phyloP scores from a whole-genome alignment of 805 yeast species.

The Blastobotrys parvus region DNA sequence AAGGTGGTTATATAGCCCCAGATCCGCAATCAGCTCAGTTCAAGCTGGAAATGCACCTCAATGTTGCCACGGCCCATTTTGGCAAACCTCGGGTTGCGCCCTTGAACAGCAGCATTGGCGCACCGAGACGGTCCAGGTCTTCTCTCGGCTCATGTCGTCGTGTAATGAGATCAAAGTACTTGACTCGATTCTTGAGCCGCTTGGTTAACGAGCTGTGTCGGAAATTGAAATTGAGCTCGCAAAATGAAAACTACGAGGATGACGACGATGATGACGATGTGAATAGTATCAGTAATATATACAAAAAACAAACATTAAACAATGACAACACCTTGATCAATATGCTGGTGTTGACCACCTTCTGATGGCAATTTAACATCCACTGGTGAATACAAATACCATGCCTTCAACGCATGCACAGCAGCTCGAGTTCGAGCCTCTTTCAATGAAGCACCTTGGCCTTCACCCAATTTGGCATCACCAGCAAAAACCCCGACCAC shows the following conservation, averaged over 20 bases:
- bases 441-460: slow-evolving; percentile 79
- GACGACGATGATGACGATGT: too few species aligned
- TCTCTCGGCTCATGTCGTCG: slow-evolving; percentile 47
- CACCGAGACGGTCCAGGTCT: slow-evolving; percentile 53
- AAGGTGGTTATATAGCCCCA: too few species aligned
- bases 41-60: slow-evolving; percentile 62
- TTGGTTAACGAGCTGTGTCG: too few species aligned
- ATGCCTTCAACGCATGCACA: slow-evolving; percentile 80
- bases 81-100: slow-evolving; percentile 93
- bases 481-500: slow-evolving; percentile 91
- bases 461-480: slow-evolving; percentile 77
- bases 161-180: slow-evolving; percentile 51
- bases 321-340: slow-evolving; percentile 27
- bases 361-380: slow-evolving; percentile 59
- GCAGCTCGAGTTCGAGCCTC: slow-evolving; percentile 93
- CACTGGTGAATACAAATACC: slow-evolving; percentile 85
- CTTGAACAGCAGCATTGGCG: slow-evolving; percentile 59
- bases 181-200: slow-evolving; percentile 55
- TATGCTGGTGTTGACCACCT: slow-evolving; percentile 16
- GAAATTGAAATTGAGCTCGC: too few species aligned
- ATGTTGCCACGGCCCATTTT: slow-evolving; percentile 70
- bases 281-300: neutral
- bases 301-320: slow-evolving; percentile 16
- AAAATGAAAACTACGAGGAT: too few species aligned
- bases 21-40: slow-evolving; percentile 80